Conservation (phyloP, 2,329 filamentous ascomycete species). For the Neonectria coccinea region DNA sequence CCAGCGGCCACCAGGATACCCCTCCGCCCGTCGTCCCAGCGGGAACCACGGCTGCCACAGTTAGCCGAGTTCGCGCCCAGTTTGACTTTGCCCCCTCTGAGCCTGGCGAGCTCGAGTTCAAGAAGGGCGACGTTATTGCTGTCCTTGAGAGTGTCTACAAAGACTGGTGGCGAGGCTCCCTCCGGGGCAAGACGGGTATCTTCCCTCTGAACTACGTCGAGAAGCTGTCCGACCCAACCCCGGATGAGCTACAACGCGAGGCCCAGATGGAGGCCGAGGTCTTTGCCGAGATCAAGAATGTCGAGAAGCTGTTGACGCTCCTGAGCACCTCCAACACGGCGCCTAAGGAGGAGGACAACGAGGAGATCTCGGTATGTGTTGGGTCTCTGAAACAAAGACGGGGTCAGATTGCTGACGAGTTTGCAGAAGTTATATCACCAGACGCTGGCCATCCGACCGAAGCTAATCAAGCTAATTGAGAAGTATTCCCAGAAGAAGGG, state of each 20-base stretch:
- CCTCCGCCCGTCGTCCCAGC: constrained; percentile 71
- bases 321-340: constrained; percentile 87
- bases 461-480: constrained; percentile 96
- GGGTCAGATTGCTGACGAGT: constrained; percentile 48
- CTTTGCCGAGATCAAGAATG: constrained; percentile 73
- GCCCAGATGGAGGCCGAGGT: constrained; percentile 90
- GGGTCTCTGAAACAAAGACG: too few species aligned
- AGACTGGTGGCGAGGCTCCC: constrained; percentile 98
- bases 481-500: constrained; percentile 99
- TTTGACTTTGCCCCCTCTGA: constrained; percentile 97
- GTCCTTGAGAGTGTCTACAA: constrained; percentile 98
- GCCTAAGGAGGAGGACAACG: constrained; percentile 89
- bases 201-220: constrained; percentile 99
- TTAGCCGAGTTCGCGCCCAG: constrained; percentile 91
- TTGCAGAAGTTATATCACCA: constrained; percentile 84
- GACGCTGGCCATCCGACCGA: constrained; percentile 92
- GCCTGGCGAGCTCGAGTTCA: constrained; percentile 93
- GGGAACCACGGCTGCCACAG: constrained; percentile 94
- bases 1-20: constrained; percentile 57
- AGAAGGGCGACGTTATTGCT: constrained; percentile 96
- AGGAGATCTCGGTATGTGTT: constrained; percentile 85
- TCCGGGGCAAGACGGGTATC: constrained; percentile 95
- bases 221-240: constrained; percentile 93
- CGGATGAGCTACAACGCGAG: constrained; percentile 93
- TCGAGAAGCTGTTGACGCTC: constrained; percentile 81